phyloP scores from a whole-genome alignment of 2,329 filamentous ascomycete species.

The Neonectria punicea region DNA sequence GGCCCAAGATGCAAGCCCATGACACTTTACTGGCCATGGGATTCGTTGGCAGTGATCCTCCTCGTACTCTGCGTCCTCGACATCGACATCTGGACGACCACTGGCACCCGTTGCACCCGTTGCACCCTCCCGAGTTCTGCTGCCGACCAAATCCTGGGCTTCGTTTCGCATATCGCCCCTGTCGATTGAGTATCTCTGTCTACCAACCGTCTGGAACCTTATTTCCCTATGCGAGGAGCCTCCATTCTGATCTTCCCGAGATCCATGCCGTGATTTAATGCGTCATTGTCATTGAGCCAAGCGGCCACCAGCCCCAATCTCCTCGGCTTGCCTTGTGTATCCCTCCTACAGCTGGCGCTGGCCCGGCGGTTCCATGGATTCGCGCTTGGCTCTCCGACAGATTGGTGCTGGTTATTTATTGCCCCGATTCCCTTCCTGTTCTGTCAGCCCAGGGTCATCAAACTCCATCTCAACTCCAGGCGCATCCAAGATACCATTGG shows the following conservation, averaged over 20 bases:
- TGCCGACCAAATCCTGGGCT: slow-evolving; percentile 9
- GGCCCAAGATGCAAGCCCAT: slow-evolving; percentile 29
- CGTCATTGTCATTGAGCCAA: slow-evolving; percentile 7
- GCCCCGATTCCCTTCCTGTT: not conserved
- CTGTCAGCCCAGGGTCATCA: not conserved
- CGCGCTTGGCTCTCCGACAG: slow-evolving; percentile 2
- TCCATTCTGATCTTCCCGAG: slow-evolving; percentile 23
- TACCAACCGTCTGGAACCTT: slow-evolving; percentile 1
- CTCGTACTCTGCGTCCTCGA: slow-evolving; percentile 11
- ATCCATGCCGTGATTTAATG: slow-evolving; percentile 25
- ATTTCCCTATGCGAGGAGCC: slow-evolving; percentile 2
- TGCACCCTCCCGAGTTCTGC: slow-evolving; percentile 6
- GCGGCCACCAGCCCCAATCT: slow-evolving; percentile 2
- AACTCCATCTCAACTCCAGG: not conserved
- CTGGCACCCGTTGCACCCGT: not conserved
- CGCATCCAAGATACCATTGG: slow-evolving; percentile 12
- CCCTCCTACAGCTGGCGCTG: slow-evolving; percentile 1
- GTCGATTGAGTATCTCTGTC: slow-evolving; percentile 1
- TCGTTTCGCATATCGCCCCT: not conserved
- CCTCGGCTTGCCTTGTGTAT: slow-evolving; percentile 15
- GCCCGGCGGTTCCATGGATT: slow-evolving; percentile 10
- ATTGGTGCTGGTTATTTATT: slow-evolving; percentile 11
- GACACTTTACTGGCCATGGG: slow-evolving; percentile 27
- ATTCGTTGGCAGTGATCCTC: slow-evolving; percentile 25
- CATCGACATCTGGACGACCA: slow-evolving; percentile 1